A percentile compares a stretch with the other conserved stretches of the same genome.
Evolutionary conservation across 257 asterid genomes (phyloP).

Genomic region (Nicotiana tabacum): DNA sequence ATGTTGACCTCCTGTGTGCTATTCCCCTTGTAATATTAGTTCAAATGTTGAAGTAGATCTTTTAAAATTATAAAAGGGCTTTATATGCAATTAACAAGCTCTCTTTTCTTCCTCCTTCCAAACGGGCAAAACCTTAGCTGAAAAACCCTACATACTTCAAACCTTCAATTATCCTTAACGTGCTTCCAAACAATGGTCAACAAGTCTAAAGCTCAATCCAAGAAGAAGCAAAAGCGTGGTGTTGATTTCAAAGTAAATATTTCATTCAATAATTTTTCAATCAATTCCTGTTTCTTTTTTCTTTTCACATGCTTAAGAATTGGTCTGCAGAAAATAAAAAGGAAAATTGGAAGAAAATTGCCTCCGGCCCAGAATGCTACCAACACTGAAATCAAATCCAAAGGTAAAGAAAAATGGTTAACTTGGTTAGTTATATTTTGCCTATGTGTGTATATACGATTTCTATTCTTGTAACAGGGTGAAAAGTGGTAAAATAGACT

Average conservation of each 20-base stretch:
- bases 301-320: neutral
- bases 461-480: neutral
- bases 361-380: slow-evolving; percentile 94
- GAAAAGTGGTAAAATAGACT: neutral
- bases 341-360: slow-evolving; percentile 88
- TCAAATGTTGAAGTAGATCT: too few relatives aligned
- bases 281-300: neutral
- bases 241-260: slow-evolving; percentile 69
- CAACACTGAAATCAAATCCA: slow-evolving; percentile 72
- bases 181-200: slow-evolving; percentile 49
- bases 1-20: too few relatives aligned
- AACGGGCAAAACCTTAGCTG: neutral
- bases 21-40: too few relatives aligned
- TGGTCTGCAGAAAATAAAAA: slow-evolving; percentile 62
- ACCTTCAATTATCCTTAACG: neutral
- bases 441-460: neutral
- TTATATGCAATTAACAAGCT: neutral
- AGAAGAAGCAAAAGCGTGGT: slow-evolving; percentile 64
- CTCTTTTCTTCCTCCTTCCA: neutral
- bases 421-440: neutral
- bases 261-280: neutral
- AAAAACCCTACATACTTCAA: neutral
- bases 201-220: slow-evolving; percentile 45
- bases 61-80: neutral
- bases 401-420: slow-evolving; percentile 21